Evolutionary conservation across 177 flowering plant genomes (phyloP), one percentile per base, ranked within the genome.

Genomic region (Vitis hybrid): DNA sequence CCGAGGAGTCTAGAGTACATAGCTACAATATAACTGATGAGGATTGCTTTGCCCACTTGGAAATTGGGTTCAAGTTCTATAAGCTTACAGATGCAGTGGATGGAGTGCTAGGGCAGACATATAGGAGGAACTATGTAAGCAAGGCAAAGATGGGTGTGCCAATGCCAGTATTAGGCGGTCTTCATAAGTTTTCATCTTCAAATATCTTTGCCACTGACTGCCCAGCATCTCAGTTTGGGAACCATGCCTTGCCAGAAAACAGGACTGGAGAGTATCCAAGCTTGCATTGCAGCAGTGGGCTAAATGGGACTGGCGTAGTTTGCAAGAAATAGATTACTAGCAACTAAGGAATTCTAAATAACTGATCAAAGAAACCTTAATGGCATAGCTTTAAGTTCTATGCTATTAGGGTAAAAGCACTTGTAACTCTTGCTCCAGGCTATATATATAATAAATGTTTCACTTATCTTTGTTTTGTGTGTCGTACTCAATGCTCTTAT

Each of bases 41-140:
- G n/a, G 73, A 74, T 62, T 74, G 73, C 56, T 74, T 74, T 35
- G 77, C 73, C 50, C 77, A 74, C n/a, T 55, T 74, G 40, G 77
- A 74, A 11, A n/a, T 74, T 14, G 63, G 70, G 51, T 74, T 74
- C 56, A 74, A 74, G 60, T 74, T 74, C 52, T 69, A 64, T 60
- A 56, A 60, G 3, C 32, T 74, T 9, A 69, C 46, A 4, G 62
- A 59, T 15, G 46, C 2, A 2, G 77, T 74, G 16, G 46, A 64
- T 57, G 76, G 76, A 18, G 68, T 74, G 46, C 14, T 74, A 12
- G 76, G 76, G 8, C 72, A 74, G 49, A 74, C 76, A 14, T 74
- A 74, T 18, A 58, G 56, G 5, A 27, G n/a, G n/a, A 58, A 64
- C 40, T 74, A 69, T 58, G 72, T 69, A 24, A 68, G 68, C 40